Conservation (phyloP, 1,284 basidiomycete species). For the Naganishia cerealis region DNA sequence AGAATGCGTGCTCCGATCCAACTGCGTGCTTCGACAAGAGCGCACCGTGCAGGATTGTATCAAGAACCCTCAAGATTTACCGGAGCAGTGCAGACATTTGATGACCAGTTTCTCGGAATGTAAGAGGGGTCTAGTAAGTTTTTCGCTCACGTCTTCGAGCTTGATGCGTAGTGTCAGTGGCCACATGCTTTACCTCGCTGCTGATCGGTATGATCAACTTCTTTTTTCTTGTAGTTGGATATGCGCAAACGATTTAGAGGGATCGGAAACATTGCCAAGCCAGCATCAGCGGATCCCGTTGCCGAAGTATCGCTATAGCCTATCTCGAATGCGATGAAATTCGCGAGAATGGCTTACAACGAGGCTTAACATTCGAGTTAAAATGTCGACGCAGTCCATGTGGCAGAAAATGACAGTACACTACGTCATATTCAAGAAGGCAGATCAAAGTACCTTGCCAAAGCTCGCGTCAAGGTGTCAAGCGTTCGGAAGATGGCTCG, state of each 20-base stretch:
- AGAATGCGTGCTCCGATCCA: constrained; percentile 49
- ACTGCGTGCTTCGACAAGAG: constrained; percentile 50
- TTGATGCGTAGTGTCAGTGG: not conserved
- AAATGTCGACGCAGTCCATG: not conserved
- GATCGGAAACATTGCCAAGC: constrained; percentile 43
- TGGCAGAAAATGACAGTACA: no score
- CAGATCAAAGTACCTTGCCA: no score
- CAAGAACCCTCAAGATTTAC: constrained; percentile 43
- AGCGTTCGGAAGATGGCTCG: no score
- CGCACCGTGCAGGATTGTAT: constrained; percentile 50
- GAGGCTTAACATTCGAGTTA: not conserved
- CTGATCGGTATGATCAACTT: not conserved
- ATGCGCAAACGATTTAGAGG: constrained; percentile 53
- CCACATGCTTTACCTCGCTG: not conserved
- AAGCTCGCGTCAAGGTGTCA: no score
- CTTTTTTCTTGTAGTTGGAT: constrained; percentile 44
- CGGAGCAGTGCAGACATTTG: constrained; percentile 51
- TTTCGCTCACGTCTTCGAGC: not conserved
- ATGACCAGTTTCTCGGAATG: constrained; percentile 51
- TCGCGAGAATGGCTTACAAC: not conserved
- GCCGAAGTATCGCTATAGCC: constrained; percentile 32
- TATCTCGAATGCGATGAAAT: not conserved
- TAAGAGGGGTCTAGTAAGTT: constrained; percentile 53
- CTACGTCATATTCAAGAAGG: no score
- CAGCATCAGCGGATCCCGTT: constrained; percentile 32